Evolutionary conservation across 1,139 yeast species (phyloP).

Genomic region (Zygosaccharomyces pseudobailii): DNA sequence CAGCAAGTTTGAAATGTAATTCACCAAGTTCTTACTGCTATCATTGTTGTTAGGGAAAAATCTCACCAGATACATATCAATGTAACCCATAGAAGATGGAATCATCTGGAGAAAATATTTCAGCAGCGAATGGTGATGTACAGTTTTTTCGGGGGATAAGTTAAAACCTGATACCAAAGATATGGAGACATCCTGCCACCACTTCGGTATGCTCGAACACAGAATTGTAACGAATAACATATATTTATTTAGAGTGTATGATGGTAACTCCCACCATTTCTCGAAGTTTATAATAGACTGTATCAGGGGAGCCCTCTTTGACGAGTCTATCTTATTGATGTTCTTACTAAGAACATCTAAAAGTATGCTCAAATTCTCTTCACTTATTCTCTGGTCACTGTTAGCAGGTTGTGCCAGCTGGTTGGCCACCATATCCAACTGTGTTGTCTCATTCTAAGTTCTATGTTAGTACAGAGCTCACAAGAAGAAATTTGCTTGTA

Average conservation of each 20-base stretch:
- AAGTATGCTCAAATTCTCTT: slow-evolving; percentile 41
- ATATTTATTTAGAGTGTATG: slow-evolving; percentile 44
- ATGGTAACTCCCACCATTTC: slow-evolving; percentile 53
- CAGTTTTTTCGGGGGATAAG: slow-evolving; percentile 34
- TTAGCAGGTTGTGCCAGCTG: slow-evolving; percentile 41
- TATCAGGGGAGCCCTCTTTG: slow-evolving; percentile 42
- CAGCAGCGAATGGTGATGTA: slow-evolving; percentile 63
- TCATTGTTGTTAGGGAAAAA: slow-evolving; percentile 80
- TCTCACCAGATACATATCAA: slow-evolving; percentile 55
- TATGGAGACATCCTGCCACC: slow-evolving; percentile 78
- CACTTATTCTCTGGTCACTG: slow-evolving; percentile 41
- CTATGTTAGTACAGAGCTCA: slow-evolving; percentile 2
- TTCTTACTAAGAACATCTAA: slow-evolving; percentile 47
- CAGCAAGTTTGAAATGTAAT: slow-evolving; percentile 64
- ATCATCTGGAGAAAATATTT: slow-evolving; percentile 59
- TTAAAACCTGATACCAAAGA: slow-evolving; percentile 59
- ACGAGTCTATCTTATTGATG: slow-evolving; percentile 46
- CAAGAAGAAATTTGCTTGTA: slow-evolving; percentile 9
- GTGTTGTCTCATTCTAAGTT: slow-evolving; percentile 38
- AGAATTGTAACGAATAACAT: slow-evolving; percentile 71
- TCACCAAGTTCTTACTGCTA: slow-evolving; percentile 47
- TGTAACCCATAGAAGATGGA: slow-evolving; percentile 71
- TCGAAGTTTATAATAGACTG: slow-evolving; percentile 47
- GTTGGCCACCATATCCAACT: slow-evolving; percentile 43
- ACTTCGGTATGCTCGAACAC: slow-evolving; percentile 81